Conservation (phyloP, 768 basidiomycete species). For the Suillus sp. region DNA sequence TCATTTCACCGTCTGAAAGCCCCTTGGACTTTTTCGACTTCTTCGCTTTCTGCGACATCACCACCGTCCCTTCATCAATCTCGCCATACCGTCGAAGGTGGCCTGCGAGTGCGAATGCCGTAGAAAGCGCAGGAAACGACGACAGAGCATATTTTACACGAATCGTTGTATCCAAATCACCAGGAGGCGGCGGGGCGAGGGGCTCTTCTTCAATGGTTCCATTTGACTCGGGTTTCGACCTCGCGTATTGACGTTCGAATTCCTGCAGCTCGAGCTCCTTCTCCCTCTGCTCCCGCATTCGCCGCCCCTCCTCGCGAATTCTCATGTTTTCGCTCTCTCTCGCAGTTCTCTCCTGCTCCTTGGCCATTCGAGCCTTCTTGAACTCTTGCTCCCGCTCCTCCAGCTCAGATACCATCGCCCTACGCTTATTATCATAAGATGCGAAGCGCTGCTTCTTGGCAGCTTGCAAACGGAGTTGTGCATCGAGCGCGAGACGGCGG, state of each 20-base stretch:
- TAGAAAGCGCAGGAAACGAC: conserved; percentile 41
- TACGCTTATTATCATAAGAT: conserved; percentile 70
- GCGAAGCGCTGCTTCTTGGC: conserved; percentile 74
- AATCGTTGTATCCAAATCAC: conserved; percentile 75
- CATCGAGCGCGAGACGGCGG: conserved; percentile 76
- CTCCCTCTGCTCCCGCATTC: conserved; percentile 67
- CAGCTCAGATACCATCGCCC: conserved; percentile 72
- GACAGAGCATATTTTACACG: conserved; percentile 69
- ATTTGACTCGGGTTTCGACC: conserved; percentile 31
- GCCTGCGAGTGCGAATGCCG: conserved; percentile 23
- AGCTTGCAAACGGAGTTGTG: conserved; percentile 69
- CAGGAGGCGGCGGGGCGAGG: conserved; percentile 58
- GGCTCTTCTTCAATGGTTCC: conserved; percentile 39
- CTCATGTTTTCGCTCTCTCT: conserved; percentile 64
- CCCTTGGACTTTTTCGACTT: conserved; percentile 42
- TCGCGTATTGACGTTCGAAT: conserved; percentile 39
- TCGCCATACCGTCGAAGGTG: conserved; percentile 65
- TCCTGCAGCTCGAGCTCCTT: conserved; percentile 40
- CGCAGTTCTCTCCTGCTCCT: conserved; percentile 56
- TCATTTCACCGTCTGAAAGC: conserved; percentile 45
- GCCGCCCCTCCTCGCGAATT: conserved; percentile 75
- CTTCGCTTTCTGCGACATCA: conserved; percentile 64
- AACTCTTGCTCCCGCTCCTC: conserved; percentile 77
- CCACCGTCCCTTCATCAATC: conserved; percentile 64
- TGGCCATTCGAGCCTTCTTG: conserved; percentile 70